Evolutionary conservation across 768 basidiomycete species (phyloP).

Genomic region (Pleurotus giganteus): DNA sequence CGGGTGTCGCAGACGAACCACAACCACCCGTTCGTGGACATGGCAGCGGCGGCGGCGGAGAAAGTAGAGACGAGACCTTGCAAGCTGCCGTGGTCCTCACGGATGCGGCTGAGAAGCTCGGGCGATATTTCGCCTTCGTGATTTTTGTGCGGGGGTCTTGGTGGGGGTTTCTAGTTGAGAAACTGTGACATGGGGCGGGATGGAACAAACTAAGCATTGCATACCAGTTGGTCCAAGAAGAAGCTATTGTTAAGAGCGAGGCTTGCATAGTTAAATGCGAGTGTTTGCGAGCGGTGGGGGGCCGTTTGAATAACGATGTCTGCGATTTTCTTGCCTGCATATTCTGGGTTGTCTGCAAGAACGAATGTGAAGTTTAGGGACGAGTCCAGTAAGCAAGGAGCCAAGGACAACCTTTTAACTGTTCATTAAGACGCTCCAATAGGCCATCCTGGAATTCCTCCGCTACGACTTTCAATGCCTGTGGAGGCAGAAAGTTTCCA

Average conservation of each 20-base stretch:
- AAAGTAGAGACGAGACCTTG: slow-evolving; percentile 71
- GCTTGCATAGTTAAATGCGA: slow-evolving; percentile 90
- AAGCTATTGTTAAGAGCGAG: slow-evolving; percentile 93
- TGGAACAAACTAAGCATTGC: slow-evolving; percentile 25
- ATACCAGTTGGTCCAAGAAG: slow-evolving; percentile 84
- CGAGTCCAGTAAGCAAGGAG: slow-evolving; percentile 2
- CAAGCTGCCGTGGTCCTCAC: slow-evolving; percentile 57
- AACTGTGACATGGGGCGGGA: slow-evolving; percentile 9
- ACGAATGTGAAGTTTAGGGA: slow-evolving; percentile 1
- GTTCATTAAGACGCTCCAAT: slow-evolving; percentile 71
- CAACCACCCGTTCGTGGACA: slow-evolving; percentile 78
- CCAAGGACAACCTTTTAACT: slow-evolving; percentile 55
- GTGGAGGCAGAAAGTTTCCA: slow-evolving; percentile 73
- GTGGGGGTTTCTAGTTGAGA: slow-evolving; percentile 38
- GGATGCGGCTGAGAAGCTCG: slow-evolving; percentile 33
- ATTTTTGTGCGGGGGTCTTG: slow-evolving; percentile 26
- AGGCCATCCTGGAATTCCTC: slow-evolving; percentile 87
- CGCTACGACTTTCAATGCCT: slow-evolving; percentile 68
- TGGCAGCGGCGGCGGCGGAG: slow-evolving; percentile 72
- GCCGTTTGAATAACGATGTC: slow-evolving; percentile 76
- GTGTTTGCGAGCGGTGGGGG: slow-evolving; percentile 48
- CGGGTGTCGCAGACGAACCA: slow-evolving; percentile 80
- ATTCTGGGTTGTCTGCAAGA: slow-evolving; percentile 34
- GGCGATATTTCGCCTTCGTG: slow-evolving; percentile 38
- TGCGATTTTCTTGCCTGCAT: slow-evolving; percentile 55